Base-by-base conservation (phyloP, 2,329 filamentous ascomycete species). In the Aureobasidium pullulans region DNA sequence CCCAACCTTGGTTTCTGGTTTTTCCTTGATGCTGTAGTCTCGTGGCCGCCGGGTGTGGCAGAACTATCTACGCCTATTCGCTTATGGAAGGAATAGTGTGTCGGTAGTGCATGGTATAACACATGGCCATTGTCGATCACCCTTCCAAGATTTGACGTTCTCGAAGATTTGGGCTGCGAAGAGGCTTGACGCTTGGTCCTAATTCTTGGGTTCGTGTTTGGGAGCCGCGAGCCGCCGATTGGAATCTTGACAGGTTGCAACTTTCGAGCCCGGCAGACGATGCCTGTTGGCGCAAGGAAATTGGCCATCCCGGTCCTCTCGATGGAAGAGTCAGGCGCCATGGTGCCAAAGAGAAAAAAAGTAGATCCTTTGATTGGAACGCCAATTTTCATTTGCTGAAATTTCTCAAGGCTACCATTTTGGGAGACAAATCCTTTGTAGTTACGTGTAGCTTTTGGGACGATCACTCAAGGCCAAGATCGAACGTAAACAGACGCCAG, bases 241-340 rank as follows among this genome's bases (percentile, higher is more conserved):
- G 54, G 54, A 48, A 57, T 47, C 43, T 57, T 57, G 54, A 57
- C 54, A 57, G 54, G 54, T 57, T 57, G 54, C 54, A 57, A 57
- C 32, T 57, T 48, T 48, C 54, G 9, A 39, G 43, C 23, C 6
- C n/a, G 10, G 13, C 6, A 15, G 6, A 28, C 29, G 52, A 36
- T 32, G 40, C 31, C 13, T n/a, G 48, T 57, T 57, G 54, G 54
- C 48, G 7, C 19, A 48, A n/a, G 36, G 54, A 57, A 57, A 57
- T 57, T 47, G 13, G 42, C 16, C 15, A 34, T 39, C 32, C 19
- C 54, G 23, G 23, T 32, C 32, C n/a, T 46, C 13, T 57, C 32
- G 39, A 42, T 13, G 31, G 13, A 44, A 32, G 54, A 57, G 54
- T 57, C 54, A 57, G 32, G 54, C 28, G 54, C 42, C 54, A 40